Conservation (phyloP, 2,329 filamentous ascomycete genomes). For the Calonectria leucothoes region DNA sequence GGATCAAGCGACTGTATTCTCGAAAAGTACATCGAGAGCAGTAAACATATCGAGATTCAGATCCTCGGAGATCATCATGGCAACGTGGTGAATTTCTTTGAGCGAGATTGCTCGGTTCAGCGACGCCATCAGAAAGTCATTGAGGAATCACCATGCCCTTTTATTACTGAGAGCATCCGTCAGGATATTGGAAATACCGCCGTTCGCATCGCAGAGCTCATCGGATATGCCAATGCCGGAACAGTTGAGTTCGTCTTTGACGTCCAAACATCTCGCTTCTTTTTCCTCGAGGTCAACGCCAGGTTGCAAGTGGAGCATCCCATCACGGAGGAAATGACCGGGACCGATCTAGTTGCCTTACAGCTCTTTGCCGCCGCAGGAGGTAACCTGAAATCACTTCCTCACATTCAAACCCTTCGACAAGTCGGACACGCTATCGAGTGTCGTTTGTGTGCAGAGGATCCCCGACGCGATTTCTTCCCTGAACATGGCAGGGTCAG, state of each 20-base stretch:
- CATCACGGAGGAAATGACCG: constrained; percentile 33
- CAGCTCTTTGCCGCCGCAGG: constrained; percentile 22
- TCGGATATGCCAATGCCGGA: constrained; percentile 51
- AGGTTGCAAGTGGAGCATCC: constrained; percentile 58
- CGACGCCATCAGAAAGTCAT: constrained; percentile 60
- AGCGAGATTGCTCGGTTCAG: constrained; percentile 60
- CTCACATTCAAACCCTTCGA: constrained; percentile 5
- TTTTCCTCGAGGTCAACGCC: constrained; percentile 59
- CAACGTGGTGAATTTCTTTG: constrained; percentile 49
- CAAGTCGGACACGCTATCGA: constrained; percentile 56
- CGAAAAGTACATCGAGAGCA: constrained; percentile 51
- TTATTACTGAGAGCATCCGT: constrained; percentile 34
- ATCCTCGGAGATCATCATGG: constrained; percentile 55
- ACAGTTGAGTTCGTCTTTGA: constrained; percentile 54
- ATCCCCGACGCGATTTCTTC: constrained; percentile 51
- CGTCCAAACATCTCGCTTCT: constrained; percentile 49
- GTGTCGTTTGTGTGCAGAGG: constrained; percentile 57
- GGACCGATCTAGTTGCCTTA: constrained; percentile 22
- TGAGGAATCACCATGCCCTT: constrained; percentile 48
- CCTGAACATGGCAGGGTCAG: constrained; percentile 50
- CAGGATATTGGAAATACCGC: constrained; percentile 47
- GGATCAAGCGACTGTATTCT: constrained; percentile 49
- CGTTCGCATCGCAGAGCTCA: constrained; percentile 42
- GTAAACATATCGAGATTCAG: constrained; percentile 59
- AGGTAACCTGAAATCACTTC: background rate